Evolutionary conservation across 176 grass and related monocot genomes (phyloP).

Genomic region (Canna indica): DNA sequence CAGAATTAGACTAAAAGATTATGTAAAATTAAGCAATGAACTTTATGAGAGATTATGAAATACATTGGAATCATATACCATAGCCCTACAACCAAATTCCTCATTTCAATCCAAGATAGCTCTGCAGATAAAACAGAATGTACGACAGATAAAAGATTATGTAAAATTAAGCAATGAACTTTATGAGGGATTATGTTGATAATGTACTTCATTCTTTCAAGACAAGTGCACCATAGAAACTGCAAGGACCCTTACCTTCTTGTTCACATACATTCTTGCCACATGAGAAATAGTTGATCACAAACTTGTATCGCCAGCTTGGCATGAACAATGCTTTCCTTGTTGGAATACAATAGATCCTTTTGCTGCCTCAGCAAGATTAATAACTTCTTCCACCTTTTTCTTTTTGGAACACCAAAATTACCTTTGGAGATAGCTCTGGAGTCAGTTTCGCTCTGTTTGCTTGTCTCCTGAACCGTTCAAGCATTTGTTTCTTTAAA

Average conservation of each 20-base stretch:
- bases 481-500: constrained; percentile 43
- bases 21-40: not conserved
- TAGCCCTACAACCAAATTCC: constrained; percentile 63
- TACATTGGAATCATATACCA: constrained; percentile 64
- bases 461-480: constrained; percentile 40
- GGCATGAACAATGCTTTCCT: constrained; percentile 88
- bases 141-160: not conserved
- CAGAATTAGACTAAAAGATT: not conserved
- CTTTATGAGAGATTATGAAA: constrained; percentile 10
- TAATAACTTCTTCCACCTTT: constrained; percentile 62
- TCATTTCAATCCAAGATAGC: constrained; percentile 74
- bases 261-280: constrained; percentile 96
- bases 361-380: constrained; percentile 77
- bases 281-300: constrained; percentile 96
- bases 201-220: constrained; percentile 93
- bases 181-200: not conserved
- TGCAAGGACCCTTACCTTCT: constrained; percentile 94
- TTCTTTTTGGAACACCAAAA: constrained; percentile 41
- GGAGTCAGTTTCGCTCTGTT: constrained; percentile 34
- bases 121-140: constrained; percentile 68
- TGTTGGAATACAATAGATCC: constrained; percentile 90
- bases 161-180: not conserved
- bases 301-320: constrained; percentile 74
- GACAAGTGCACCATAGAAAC: constrained; percentile 83
- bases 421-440: constrained; percentile 36